Percentiles rank a stretch among this genome's conserved stretches.
Evolutionary conservation across 2,329 filamentous ascomycete genomes (phyloP).

Genomic region (Hymenoscyphus fructigenus): DNA sequence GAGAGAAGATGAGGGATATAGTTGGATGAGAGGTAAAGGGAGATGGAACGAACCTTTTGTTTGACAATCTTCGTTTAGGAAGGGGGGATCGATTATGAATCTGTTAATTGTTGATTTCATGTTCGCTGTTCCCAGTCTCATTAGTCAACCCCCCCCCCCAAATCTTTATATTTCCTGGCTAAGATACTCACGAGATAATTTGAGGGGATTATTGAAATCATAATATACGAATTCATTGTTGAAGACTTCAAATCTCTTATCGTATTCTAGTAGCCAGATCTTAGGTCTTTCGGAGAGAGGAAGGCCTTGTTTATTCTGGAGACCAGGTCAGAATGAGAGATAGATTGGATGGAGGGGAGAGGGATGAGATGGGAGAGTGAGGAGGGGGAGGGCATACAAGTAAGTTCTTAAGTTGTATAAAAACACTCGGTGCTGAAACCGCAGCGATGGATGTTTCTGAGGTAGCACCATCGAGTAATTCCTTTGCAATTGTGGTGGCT

Average conservation of each 20-base stretch:
- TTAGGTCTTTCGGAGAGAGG: constrained; percentile 46
- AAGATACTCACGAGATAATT: constrained; percentile 53
- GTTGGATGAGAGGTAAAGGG: neutral
- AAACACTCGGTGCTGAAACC: constrained; percentile 74
- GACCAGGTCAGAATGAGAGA: neutral
- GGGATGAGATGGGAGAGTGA: neutral
- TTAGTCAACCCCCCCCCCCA: neutral
- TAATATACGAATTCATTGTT: constrained; percentile 68
- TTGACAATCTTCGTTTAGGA: constrained; percentile 77
- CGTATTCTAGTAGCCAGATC: constrained; percentile 70
- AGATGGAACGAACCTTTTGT: constrained; percentile 59
- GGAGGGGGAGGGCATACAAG: constrained; percentile 45
- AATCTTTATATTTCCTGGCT: neutral
- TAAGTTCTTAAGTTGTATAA: constrained; percentile 72
- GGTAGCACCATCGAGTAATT: constrained; percentile 63
- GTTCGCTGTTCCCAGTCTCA: constrained; percentile 35
- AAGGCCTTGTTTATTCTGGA: constrained; percentile 25
- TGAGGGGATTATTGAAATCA: constrained; percentile 68
- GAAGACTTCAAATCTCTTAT: constrained; percentile 71
- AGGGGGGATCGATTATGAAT: constrained; percentile 76
- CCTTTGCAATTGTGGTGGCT: constrained; percentile 59
- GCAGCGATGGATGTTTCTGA: constrained; percentile 62
- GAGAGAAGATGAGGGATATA: neutral
- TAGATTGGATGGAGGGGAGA: neutral
- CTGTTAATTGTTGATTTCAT: constrained; percentile 66